These are phyloP conservation scores for Neltuma alba DNA, from an alignment of 306 rosid genomes.

Conservation along the genomic window DNA sequence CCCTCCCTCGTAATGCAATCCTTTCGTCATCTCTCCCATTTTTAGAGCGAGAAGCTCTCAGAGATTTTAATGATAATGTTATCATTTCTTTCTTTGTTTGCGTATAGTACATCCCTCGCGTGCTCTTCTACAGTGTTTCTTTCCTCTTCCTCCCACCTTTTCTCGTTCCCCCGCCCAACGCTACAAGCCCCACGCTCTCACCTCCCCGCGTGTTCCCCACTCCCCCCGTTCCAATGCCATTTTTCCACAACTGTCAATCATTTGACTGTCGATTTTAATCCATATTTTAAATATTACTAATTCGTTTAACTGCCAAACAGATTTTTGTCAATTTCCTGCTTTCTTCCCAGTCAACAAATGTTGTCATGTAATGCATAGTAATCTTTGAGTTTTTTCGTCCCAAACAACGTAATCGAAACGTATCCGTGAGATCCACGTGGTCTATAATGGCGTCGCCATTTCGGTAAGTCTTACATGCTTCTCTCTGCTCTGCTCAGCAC, in stretches of 20 bases:
- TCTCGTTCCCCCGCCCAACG: neutral
- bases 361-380: neutral
- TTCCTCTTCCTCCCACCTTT: neutral
- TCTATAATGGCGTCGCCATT: slow-evolving; percentile 30
- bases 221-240: neutral
- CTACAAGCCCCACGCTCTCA: no score
- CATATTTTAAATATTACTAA: neutral
- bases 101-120: slow-evolving; percentile 43
- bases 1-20: neutral
- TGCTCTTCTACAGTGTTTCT: slow-evolving; percentile 49
- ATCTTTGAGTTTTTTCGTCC: neutral
- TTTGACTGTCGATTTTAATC: neutral
- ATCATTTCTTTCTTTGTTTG: slow-evolving; percentile 35
- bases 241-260: neutral
- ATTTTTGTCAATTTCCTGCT: neutral
- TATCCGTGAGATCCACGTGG: slow-evolving; percentile 26
- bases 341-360: neutral
- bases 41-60: neutral
- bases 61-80: slow-evolving; percentile 45
- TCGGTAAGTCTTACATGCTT: no score
- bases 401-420: neutral
- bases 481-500: slow-evolving; percentile 41
- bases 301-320: neutral
- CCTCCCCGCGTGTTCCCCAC: neutral
- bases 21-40: neutral